These are phyloP conservation scores for Syzygium aqueum DNA, from an alignment of 345 rosid genomes.

Conservation along the genomic window DNA sequence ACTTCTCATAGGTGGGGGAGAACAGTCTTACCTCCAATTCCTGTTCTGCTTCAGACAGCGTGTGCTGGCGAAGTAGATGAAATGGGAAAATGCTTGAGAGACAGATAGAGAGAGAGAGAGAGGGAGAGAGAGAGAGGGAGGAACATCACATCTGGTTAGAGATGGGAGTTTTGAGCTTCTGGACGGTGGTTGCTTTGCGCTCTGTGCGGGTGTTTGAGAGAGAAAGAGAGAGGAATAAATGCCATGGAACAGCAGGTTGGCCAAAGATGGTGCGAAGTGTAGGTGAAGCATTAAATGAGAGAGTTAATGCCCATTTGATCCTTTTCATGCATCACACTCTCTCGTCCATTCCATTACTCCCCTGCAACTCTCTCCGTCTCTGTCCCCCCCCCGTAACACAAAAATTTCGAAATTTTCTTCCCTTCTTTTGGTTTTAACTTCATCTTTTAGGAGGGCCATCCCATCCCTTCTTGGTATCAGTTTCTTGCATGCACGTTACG, in stretches of 20 bases:
- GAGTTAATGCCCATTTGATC: conserved; percentile 36
- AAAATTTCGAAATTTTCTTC: neutral
- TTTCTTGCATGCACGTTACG: neutral
- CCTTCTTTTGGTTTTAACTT: neutral
- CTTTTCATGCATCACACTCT: conserved; percentile 22
- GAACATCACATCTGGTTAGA: neutral
- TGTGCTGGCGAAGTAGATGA: neutral
- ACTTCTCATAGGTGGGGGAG: neutral
- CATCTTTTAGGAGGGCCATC: neutral
- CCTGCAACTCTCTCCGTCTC: conserved; percentile 8
- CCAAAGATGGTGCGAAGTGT: conserved; percentile 15
- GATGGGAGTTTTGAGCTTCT: neutral
- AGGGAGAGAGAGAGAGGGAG: neutral
- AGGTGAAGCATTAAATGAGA: conserved; percentile 54
- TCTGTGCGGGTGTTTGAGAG: neutral
- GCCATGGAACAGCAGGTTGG: conserved; percentile 30
- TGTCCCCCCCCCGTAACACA: neutral
- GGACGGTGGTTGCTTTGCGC: neutral
- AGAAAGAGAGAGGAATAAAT: conserved; percentile 14
- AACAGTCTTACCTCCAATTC: neutral
- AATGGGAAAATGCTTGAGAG: neutral
- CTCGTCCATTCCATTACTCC: neutral
- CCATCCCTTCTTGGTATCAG: neutral
- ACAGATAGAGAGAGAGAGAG: neutral
- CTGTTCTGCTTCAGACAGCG: neutral